Evolutionary conservation across 805 yeast genomes (phyloP).

Genomic region (Wickerhamiella vanderwaltii): DNA sequence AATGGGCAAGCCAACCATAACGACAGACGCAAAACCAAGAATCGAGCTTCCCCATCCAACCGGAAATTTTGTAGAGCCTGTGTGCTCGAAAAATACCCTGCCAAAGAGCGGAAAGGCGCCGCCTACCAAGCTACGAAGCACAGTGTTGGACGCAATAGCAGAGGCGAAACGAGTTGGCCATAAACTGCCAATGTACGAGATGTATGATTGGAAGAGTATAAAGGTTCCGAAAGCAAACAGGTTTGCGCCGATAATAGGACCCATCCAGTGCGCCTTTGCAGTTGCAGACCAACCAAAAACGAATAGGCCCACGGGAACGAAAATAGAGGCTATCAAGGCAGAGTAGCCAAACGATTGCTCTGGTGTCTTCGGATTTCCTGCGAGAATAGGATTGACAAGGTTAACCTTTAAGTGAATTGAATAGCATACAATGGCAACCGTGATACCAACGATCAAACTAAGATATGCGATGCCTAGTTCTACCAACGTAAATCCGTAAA

Average conservation of each 20-base stretch:
- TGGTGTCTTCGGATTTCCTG: slow-evolving; percentile 8
- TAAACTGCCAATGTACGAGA: slow-evolving; percentile 31
- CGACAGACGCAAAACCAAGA: slow-evolving; percentile 35
- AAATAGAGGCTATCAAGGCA: slow-evolving; percentile 33
- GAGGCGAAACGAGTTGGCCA: slow-evolving; percentile 3
- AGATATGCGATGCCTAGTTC: slow-evolving; percentile 39
- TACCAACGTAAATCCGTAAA: slow-evolving; percentile 37
- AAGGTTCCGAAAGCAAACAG: slow-evolving; percentile 34
- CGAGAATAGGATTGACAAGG: neutral
- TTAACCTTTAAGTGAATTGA: slow-evolving; percentile 8
- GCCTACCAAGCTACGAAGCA: slow-evolving; percentile 43
- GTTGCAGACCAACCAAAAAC: slow-evolving; percentile 50
- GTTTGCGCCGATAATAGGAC: slow-evolving; percentile 35
- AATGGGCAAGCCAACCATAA: slow-evolving; percentile 39
- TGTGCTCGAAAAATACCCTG: slow-evolving; percentile 39
- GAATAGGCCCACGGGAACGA: slow-evolving; percentile 43
- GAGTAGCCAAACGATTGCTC: slow-evolving; percentile 19
- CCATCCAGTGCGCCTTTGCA: slow-evolving; percentile 40
- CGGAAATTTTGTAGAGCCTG: slow-evolving; percentile 15
- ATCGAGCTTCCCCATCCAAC: slow-evolving; percentile 49
- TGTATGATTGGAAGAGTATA: slow-evolving; percentile 39
- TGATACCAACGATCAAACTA: slow-evolving; percentile 36
- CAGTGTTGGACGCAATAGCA: slow-evolving; percentile 51
- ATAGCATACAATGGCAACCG: slow-evolving; percentile 27
- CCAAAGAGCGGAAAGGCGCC: slow-evolving; percentile 58